These are phyloP conservation scores for Neofusicoccum kwambonambiense DNA, from an alignment of 2,329 filamentous ascomycete species.

Conservation along the genomic window DNA sequence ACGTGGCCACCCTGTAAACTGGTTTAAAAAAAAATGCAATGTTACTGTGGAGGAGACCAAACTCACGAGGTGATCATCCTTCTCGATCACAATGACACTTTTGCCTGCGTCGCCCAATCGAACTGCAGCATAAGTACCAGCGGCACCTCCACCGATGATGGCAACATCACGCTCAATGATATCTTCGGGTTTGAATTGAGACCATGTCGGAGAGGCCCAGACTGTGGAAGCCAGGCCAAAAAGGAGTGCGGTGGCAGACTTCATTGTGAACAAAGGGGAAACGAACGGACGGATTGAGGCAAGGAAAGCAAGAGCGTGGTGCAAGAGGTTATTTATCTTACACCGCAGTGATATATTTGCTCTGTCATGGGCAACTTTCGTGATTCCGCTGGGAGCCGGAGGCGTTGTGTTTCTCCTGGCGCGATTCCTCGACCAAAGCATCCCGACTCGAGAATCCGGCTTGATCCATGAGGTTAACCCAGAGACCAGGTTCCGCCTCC, in stretches of 20 bases:
- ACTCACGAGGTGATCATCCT: constrained; percentile 28
- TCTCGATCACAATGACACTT: constrained; percentile 44
- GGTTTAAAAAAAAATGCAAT: background rate
- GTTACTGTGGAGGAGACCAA: background rate
- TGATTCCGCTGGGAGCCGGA: background rate
- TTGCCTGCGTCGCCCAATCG: constrained; percentile 38
- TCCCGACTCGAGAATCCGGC: background rate
- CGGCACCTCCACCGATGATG: constrained; percentile 45
- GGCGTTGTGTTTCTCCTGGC: background rate
- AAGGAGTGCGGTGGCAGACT: background rate
- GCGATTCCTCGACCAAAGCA: background rate
- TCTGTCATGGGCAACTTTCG: background rate
- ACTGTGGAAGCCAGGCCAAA: background rate
- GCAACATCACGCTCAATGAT: constrained; percentile 28
- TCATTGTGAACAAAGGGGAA: background rate
- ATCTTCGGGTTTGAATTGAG: background rate
- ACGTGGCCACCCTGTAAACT: constrained; percentile 46
- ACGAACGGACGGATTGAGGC: background rate
- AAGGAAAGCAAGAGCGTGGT: background rate
- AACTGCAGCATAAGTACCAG: constrained; percentile 43
- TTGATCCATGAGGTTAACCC: background rate
- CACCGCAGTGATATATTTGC: background rate
- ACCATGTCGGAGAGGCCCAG: background rate
- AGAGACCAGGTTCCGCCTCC: too few species aligned
- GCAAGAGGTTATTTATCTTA: background rate